Percentiles rank a stretch among this genome's conserved stretches.
Evolutionary conservation across 208 protist genomes (phyloP).

Genomic region (Trichomonas tenax): DNA sequence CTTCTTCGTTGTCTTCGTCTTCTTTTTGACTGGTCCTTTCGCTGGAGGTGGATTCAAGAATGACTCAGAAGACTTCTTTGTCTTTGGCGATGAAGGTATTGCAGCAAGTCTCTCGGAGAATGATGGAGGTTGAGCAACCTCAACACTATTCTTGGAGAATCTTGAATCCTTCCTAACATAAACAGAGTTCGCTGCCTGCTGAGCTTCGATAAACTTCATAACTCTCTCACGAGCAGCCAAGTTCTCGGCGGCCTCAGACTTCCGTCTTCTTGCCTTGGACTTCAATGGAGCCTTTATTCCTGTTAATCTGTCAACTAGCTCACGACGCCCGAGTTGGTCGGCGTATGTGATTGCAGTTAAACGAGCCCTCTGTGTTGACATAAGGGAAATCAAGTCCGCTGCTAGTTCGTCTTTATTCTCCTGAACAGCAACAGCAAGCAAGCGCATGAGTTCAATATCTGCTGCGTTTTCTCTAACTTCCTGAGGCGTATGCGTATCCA

Average conservation of each 20-base stretch:
- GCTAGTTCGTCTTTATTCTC: not conserved
- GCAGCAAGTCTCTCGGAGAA: not conserved
- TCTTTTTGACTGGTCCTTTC: not conserved
- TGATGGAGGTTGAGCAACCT: not conserved
- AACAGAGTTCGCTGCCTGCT: not conserved
- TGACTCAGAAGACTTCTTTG: not conserved
- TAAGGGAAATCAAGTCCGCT: not conserved
- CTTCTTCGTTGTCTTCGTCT: not conserved
- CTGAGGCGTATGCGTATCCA: not conserved
- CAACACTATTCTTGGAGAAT: not conserved
- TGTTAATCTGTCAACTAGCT: not conserved
- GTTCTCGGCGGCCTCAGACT: not conserved
- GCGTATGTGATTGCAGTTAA: not conserved
- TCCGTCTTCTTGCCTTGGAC: not conserved
- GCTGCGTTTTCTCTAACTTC: not conserved
- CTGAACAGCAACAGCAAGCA: not conserved
- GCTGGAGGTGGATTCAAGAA: not conserved
- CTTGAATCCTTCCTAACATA: not conserved
- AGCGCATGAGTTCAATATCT: not conserved
- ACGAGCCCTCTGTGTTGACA: not conserved
- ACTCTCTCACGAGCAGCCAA: not conserved
- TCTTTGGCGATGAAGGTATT: not conserved
- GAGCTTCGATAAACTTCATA: not conserved
- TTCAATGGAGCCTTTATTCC: not conserved
- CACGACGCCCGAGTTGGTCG: not conserved